These are phyloP conservation scores for Tolypocladium nubicola DNA, from an alignment of 2,329 filamentous ascomycete species.

Conservation along the genomic window DNA sequence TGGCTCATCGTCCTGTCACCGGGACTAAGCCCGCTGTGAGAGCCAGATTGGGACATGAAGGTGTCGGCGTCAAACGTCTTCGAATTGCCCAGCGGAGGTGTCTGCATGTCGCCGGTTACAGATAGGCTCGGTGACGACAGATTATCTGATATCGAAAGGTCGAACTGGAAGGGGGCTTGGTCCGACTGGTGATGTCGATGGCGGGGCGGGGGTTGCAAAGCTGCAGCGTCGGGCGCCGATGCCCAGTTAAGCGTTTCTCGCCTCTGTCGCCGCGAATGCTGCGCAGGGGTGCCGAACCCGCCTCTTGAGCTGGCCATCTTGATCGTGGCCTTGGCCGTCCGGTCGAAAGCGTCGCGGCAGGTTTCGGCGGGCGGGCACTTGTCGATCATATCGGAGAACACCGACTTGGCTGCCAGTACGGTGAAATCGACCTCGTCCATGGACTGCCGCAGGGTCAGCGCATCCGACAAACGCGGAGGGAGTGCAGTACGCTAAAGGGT, in stretches of 20 bases:
- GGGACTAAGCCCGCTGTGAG: conserved; percentile 19
- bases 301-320: conserved; percentile 88
- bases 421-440: conserved; percentile 98
- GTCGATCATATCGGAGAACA: conserved; percentile 81
- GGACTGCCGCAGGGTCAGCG: conserved; percentile 33
- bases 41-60: conserved; percentile 19
- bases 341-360: conserved; percentile 86
- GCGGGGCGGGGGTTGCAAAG: conserved; percentile 9
- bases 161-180: conserved; percentile 22
- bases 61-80: conserved; percentile 24
- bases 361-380: conserved; percentile 94
- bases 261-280: conserved; percentile 15
- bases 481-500: background rate
- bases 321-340: conserved; percentile 90
- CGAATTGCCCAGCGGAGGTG: conserved; percentile 26
- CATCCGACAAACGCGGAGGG: background rate
- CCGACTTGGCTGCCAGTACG: conserved; percentile 83
- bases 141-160: conserved; percentile 26
- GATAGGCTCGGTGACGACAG: conserved; percentile 31
- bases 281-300: conserved; percentile 51
- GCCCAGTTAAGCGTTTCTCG: conserved; percentile 20
- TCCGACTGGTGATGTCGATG: conserved; percentile 19
- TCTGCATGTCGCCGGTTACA: conserved; percentile 24
- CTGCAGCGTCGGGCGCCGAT: conserved; percentile 14
- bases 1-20: conserved; percentile 16